Conservation (phyloP, 345 rosid genomes). For the Euphorbia tirucalli region DNA sequence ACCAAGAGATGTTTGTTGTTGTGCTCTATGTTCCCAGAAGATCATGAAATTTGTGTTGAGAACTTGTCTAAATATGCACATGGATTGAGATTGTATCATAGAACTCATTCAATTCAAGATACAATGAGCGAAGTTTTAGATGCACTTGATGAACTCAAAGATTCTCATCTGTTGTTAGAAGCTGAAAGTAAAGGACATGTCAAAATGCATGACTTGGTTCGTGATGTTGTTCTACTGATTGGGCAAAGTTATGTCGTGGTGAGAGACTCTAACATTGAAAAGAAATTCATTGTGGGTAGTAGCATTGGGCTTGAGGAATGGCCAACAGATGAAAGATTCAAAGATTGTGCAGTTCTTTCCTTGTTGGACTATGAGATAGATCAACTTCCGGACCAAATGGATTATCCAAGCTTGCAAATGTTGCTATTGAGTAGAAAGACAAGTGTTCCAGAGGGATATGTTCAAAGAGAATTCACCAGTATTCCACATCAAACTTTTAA, state of each 20-base stretch:
- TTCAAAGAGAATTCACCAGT: background rate
- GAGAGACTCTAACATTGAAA: background rate
- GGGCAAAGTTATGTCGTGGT: background rate
- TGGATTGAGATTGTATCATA: background rate
- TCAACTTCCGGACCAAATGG: background rate
- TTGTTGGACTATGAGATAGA: background rate
- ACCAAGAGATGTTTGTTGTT: constrained; percentile 12
- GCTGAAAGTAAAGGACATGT: background rate
- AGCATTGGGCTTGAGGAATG: background rate
- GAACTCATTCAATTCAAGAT: background rate
- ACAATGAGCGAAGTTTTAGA: background rate
- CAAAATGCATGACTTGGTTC: constrained; percentile 22
- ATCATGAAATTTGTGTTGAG: constrained; percentile 4
- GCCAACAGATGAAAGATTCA: background rate
- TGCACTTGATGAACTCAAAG: constrained; percentile 7
- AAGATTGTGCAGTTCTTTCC: constrained; percentile 2
- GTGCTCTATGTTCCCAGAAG: constrained; percentile 16
- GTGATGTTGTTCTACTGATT: constrained; percentile 10
- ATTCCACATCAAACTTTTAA: background rate
- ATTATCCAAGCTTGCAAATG: background rate
- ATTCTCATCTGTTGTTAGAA: constrained; percentile 8
- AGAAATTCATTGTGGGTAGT: background rate
- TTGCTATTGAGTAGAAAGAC: background rate
- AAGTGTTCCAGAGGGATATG: background rate
- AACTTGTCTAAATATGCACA: constrained; percentile 5